Percentiles rank a stretch among this genome's conserved stretches.
Conservation (phyloP, 2,329 filamentous ascomycete genomes). For the Talaromyces piceae region DNA sequence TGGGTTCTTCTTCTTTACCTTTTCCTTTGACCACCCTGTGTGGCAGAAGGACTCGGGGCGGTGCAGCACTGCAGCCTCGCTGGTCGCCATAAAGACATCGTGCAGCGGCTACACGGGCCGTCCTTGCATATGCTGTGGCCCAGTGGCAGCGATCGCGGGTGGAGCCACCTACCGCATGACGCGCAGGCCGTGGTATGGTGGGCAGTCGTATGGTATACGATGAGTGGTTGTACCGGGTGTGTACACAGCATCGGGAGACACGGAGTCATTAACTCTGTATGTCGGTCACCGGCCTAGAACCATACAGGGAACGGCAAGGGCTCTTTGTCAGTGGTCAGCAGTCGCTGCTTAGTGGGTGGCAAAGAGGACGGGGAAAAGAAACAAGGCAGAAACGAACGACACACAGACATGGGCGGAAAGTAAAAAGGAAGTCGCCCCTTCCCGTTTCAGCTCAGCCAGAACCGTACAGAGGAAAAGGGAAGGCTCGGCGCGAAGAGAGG, state of each 20-base stretch:
- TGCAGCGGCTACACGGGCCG: constrained; percentile 10
- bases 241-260: no score
- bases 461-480: background rate
- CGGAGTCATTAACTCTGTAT: no score
- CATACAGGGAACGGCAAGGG: no score
- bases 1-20: no score
- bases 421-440: background rate
- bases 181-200: no score
- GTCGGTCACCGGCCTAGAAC: no score
- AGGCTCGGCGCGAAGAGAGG: background rate
- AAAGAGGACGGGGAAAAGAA: background rate
- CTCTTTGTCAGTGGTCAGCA: no score
- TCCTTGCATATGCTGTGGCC: constrained; percentile 9
- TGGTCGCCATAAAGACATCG: background rate
- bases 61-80: background rate
- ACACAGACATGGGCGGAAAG: background rate
- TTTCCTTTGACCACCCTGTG: no score
- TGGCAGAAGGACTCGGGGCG: background rate
- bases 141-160: constrained; percentile 1
- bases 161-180: constrained; percentile 3
- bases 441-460: background rate
- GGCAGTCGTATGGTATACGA: no score
- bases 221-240: no score
- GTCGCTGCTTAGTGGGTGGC: no score
- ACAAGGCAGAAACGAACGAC: background rate